Base-by-base conservation (phyloP, 2,329 filamentous ascomycete species). In the Emergomyces pasteurianus region DNA sequence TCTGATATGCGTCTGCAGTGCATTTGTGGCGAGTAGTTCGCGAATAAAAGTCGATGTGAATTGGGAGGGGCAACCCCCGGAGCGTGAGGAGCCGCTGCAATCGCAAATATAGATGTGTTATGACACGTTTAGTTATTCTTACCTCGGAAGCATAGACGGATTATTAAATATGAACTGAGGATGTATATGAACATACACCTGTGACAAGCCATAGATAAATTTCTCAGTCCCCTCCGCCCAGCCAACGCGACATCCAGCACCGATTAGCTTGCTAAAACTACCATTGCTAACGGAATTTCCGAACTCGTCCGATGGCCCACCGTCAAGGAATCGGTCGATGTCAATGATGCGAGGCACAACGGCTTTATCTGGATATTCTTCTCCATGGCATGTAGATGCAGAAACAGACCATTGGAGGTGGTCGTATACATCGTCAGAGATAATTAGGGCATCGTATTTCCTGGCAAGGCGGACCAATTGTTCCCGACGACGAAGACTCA, bases 341-440 rank as follows among this genome's bases (percentile, higher is more conserved):
- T 96, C 91, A 21, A 89, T 84, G 0, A 96, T 78, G 0, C 90
- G 84, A 2, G 90, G 90, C 9, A 91, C 65, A 38, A 68, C n/a
- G 21, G 65, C 66, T 34, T 60, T 40, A 21, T 26, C 8, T 26
- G 52, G 34, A 40, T 55, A 55, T 26, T 38, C 21, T 23, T 0
- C 3, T 14, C 2, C 5, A 23, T 36, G 66, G 43, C 52, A 75
- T 69, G 0, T 3, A 16, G 34, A 40, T 16, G 52, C 2, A 14
- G 34, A 40, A 16, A 77, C 67, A 2, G 83, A 81, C 90, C 91
- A 96, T 71, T 92, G 88, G 5, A 97, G 79, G 65, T 92, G 87
- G 72, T 97, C 92, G 71, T 99, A 99, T 10, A 97, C 91, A 72
- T 99, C 94, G 75, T 97, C 92, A 56, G 84, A 84, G 34, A 96